These are phyloP conservation scores for Umbelopsis sp. DNA, from an alignment of 192 early-diverging fungal species.

Conservation along the genomic window DNA sequence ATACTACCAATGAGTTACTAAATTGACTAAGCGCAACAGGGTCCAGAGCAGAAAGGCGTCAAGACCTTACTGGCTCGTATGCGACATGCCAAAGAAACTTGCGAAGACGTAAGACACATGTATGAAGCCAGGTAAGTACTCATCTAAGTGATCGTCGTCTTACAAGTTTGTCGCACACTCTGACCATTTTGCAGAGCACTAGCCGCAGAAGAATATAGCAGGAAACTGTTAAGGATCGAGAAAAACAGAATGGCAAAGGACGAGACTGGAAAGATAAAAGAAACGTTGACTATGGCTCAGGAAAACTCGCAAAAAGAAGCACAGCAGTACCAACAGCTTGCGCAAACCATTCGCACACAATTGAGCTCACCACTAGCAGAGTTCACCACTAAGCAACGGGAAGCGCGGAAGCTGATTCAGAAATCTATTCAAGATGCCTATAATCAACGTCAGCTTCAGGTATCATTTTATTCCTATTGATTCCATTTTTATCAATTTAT, in stretches of 20 bases:
- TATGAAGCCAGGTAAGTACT: constrained; percentile 8
- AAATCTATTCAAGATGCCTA: constrained; percentile 1
- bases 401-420: constrained; percentile 45
- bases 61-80: constrained; percentile 10
- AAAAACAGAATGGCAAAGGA: constrained; percentile 11
- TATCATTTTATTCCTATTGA: background rate
- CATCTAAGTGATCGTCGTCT: background rate
- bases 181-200: background rate
- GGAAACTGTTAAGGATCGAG: background rate
- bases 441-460: constrained; percentile 14
- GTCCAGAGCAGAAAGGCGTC: constrained; percentile 13
- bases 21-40: background rate
- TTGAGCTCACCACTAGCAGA: constrained; percentile 54
- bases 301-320: constrained; percentile 11
- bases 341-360: constrained; percentile 59
- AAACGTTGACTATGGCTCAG: background rate
- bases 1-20: background rate
- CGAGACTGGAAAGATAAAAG: constrained; percentile 2
- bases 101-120: constrained; percentile 10
- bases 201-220: background rate
- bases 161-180: background rate
- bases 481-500: too few relatives aligned
- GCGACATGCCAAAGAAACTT: constrained; percentile 10
- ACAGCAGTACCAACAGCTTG: constrained; percentile 40
- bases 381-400: constrained; percentile 62